These are phyloP conservation scores for Prunus yedoensis DNA, from an alignment of 331 rosid species.

Conservation along the genomic window DNA sequence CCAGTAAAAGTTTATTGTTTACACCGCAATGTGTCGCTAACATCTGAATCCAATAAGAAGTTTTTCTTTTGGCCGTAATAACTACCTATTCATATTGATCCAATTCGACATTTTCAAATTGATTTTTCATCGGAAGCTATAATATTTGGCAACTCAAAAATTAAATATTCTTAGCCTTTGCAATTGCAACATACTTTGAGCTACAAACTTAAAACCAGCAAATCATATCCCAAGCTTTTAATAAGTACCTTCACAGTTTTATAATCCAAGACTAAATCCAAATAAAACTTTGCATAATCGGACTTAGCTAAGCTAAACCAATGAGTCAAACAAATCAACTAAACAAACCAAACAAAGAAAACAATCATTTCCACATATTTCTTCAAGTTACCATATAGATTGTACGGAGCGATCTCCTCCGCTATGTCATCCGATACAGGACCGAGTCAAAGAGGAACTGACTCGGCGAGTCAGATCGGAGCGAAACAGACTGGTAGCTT, in stretches of 20 bases:
- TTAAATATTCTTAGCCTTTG: constrained; percentile 4
- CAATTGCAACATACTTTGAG: constrained; percentile 1
- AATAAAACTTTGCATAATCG: constrained; percentile 6
- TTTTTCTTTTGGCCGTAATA: not conserved
- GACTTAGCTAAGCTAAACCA: constrained; percentile 29
- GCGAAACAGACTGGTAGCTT: constrained; percentile 35
- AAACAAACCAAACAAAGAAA: constrained; percentile 11
- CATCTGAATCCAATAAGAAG: not conserved
- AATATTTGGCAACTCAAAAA: not conserved
- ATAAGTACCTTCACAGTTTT: not conserved
- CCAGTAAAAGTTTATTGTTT: not conserved
- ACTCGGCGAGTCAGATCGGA: constrained; percentile 82
- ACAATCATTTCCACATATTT: not conserved
- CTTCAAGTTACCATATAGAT: constrained; percentile 72
- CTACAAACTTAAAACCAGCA: not conserved
- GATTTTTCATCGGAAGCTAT: not conserved
- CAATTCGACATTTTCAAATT: not conserved
- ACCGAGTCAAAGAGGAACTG: constrained; percentile 31
- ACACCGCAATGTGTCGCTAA: not conserved
- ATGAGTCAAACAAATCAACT: constrained; percentile 21
- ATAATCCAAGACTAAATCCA: constrained; percentile 6
- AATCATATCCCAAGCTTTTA: not conserved
- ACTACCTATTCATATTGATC: not conserved
- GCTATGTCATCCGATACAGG: constrained; percentile 75
- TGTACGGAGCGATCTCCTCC: constrained; percentile 50